Evolutionary conservation across 2,329 filamentous ascomycete species (phyloP).

Genomic region (Colletotrichum acutatum): DNA sequence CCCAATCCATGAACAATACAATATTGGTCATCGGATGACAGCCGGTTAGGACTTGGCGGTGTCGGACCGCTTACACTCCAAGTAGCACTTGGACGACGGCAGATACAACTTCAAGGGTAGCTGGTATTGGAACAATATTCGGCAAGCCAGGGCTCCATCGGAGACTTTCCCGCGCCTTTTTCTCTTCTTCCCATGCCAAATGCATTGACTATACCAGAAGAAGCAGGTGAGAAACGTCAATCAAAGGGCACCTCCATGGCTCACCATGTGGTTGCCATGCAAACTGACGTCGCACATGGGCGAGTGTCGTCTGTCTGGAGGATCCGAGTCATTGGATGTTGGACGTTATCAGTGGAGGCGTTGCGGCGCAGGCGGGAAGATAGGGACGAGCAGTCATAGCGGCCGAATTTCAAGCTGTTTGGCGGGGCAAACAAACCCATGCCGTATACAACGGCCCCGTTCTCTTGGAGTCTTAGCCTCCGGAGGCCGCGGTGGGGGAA

Average conservation of each 20-base stretch:
- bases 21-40: conserved; percentile 25
- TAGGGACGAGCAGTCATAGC: neutral
- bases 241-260: neutral
- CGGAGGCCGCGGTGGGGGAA: conserved; percentile 24
- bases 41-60: conserved; percentile 1
- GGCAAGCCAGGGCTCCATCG: neutral
- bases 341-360: conserved; percentile 32
- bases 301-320: neutral
- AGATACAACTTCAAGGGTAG: conserved; percentile 17
- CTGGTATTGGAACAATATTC: neutral
- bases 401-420: neutral
- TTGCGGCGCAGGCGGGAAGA: conserved; percentile 18
- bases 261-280: conserved; percentile 24
- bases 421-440: conserved; percentile 25
- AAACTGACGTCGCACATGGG: conserved; percentile 20
- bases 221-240: conserved; percentile 17
- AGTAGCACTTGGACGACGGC: neutral
- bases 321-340: conserved; percentile 26
- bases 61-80: conserved; percentile 8
- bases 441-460: conserved; percentile 7
- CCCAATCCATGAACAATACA: conserved; percentile 19
- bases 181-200: neutral
- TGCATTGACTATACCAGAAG: conserved; percentile 13
- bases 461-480: conserved; percentile 18
- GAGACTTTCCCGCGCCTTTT: conserved; percentile 13